Evolutionary conservation across 345 rosid species (phyloP).

Genomic region (Pistacia integerrima): DNA sequence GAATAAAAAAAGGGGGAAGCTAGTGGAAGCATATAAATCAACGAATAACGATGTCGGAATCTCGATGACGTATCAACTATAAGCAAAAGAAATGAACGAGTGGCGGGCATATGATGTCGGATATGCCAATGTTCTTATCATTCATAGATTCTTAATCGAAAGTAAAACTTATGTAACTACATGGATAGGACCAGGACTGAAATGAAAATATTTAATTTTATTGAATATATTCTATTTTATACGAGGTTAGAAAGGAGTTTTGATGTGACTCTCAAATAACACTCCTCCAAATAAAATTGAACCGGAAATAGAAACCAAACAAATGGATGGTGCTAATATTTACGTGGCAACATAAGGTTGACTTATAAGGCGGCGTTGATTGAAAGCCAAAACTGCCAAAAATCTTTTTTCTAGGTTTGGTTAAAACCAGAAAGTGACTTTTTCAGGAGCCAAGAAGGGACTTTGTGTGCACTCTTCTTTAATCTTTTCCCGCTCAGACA

Average conservation of each 20-base stretch:
- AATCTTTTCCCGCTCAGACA: constrained; percentile 43
- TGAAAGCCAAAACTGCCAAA: background rate
- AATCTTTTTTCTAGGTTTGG: constrained; percentile 9
- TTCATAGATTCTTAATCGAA: no score
- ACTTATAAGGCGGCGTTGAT: constrained; percentile 1
- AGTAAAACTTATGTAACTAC: no score
- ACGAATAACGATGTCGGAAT: background rate
- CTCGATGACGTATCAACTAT: background rate
- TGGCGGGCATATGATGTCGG: background rate
- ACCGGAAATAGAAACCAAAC: background rate
- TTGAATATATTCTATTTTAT: no score
- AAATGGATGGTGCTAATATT: background rate
- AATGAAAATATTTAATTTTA: no score
- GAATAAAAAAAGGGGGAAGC: background rate
- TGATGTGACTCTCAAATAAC: background rate
- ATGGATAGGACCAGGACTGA: no score
- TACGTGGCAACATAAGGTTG: background rate
- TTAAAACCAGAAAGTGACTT: constrained; percentile 9
- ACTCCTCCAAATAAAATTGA: no score
- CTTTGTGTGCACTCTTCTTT: background rate
- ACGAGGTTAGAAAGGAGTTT: no score
- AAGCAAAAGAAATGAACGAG: background rate
- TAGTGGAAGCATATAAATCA: background rate
- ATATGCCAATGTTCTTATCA: background rate
- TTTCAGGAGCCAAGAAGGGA: background rate